Evolutionary conservation across 2,329 filamentous ascomycete species (phyloP).

Genomic region (Hymenoscyphus repandus): DNA sequence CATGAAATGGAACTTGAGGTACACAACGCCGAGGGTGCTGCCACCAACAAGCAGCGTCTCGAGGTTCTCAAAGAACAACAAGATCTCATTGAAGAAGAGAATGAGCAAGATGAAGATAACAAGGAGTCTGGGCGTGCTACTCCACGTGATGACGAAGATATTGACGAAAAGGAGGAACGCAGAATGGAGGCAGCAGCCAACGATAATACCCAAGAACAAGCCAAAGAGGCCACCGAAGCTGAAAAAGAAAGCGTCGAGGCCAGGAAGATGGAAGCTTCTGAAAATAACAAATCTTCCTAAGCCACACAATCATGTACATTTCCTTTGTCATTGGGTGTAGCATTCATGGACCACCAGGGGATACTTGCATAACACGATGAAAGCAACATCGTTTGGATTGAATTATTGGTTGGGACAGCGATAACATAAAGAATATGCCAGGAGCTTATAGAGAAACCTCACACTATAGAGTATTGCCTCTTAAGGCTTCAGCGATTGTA

Average conservation of each 20-base stretch:
- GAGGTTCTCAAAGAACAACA: constrained; percentile 98
- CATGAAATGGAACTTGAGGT: constrained; percentile 99
- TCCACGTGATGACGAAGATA: constrained; percentile 82
- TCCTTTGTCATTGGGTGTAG: background rate
- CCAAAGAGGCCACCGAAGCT: constrained; percentile 49
- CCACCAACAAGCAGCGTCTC: constrained; percentile 97
- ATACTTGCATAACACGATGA: background rate
- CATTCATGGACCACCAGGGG: background rate
- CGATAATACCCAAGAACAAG: constrained; percentile 41
- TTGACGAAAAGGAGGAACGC: constrained; percentile 87
- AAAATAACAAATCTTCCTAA: background rate
- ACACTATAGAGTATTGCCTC: too few species aligned
- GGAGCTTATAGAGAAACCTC: too few species aligned
- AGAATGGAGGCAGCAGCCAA: constrained; percentile 45
- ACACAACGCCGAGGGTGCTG: constrained; percentile 91
- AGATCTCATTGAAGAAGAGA: constrained; percentile 95
- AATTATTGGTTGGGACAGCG: background rate
- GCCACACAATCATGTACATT: background rate
- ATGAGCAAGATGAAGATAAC: constrained; percentile 80
- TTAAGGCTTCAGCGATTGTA: background rate
- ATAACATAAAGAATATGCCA: background rate
- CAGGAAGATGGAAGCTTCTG: constrained; percentile 35
- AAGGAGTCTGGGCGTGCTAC: constrained; percentile 68
- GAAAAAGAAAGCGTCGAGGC: constrained; percentile 47
- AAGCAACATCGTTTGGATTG: background rate